These are phyloP conservation scores for Castanospermum australe DNA, from an alignment of 306 rosid species.

Conservation along the genomic window DNA sequence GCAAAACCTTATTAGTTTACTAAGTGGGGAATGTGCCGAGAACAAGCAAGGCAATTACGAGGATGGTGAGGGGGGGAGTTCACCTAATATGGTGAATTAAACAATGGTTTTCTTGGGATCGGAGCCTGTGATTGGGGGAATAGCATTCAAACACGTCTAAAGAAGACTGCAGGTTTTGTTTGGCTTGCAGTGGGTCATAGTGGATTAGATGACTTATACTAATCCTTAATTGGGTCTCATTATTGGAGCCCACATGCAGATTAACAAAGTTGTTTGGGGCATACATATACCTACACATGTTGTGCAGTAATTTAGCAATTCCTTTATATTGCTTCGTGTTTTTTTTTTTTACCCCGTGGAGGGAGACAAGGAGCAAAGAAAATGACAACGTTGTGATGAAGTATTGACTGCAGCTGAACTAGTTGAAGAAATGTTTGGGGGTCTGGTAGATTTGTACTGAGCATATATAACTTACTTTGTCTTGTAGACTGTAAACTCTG, in stretches of 20 bases:
- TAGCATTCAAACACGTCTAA: constrained; percentile 36
- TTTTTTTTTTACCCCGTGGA: neutral
- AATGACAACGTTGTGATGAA: constrained; percentile 20
- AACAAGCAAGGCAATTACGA: constrained; percentile 5
- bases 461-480: neutral
- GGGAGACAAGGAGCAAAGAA: constrained; percentile 21
- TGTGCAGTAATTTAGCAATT: neutral
- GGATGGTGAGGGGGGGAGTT: constrained; percentile 26
- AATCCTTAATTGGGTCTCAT: constrained; percentile 31
- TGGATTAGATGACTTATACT: constrained; percentile 15
- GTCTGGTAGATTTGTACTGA: neutral
- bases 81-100: constrained; percentile 27
- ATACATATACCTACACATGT: constrained; percentile 9
- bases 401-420: neutral
- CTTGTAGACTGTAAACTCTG: neutral
- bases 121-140: constrained; percentile 34
- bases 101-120: constrained; percentile 46
- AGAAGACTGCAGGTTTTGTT: constrained; percentile 21
- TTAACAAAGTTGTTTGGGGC: constrained; percentile 24
- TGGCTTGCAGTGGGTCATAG: constrained; percentile 21
- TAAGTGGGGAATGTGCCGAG: constrained; percentile 30
- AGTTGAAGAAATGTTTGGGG: constrained; percentile 4
- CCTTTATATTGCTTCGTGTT: neutral
- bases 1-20: constrained; percentile 21
- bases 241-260: constrained; percentile 53